Base-by-base conservation (phyloP, 257 asterid genomes). In the Ilex aquifolium region DNA sequence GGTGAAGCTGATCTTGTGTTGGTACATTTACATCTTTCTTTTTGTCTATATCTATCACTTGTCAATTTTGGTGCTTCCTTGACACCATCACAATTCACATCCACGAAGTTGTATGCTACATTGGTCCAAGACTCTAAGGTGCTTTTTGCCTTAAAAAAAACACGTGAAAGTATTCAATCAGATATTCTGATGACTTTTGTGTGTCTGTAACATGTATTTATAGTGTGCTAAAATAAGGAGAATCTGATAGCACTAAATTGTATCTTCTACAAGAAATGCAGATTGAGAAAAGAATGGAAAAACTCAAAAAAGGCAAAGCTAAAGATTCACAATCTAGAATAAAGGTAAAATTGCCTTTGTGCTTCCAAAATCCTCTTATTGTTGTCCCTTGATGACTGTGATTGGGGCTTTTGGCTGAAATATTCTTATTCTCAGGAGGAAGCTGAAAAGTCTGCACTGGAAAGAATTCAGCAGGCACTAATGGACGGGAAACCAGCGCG, bases 221-320 rank as follows among this genome's bases (percentile, higher is more conserved):
- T 11, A 16, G 31, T 49, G 39, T 65, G 56, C 56, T 44, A 67
- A 42, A 44, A 36, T 59, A 6, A 50, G 21, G 49, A 57, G 52
- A 67, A 44, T 21, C 72, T 77, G 67, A 74, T 70, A 27, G 69
- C 71, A 66, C 83, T 77, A 67, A 81, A 60, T 73, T 78, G 67
- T 46, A 63, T 56, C 68, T 72, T 69, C 65, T 79, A 74, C 86
- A 85, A 85, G 88, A 71, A 65, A 63, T 82, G 84, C 91, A 92
- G 99, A 91, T 93, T 69, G 99, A 93, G 83, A 91, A 91, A 81
- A 86, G 98, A 83, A 15, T 91, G 77, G 98, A 91, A 68, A 91
- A 75, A 78, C 95, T 91, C 64, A 91, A 85, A 70, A 91, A 91
- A 69, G 89, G 98, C 68, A 91, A 72, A 82, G 80, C 85, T 56